A percentile compares a stretch with the other conserved stretches of the same genome.
phyloP scores from a whole-genome alignment of 2,329 filamentous ascomycete species.

The Fusarium sp. region DNA sequence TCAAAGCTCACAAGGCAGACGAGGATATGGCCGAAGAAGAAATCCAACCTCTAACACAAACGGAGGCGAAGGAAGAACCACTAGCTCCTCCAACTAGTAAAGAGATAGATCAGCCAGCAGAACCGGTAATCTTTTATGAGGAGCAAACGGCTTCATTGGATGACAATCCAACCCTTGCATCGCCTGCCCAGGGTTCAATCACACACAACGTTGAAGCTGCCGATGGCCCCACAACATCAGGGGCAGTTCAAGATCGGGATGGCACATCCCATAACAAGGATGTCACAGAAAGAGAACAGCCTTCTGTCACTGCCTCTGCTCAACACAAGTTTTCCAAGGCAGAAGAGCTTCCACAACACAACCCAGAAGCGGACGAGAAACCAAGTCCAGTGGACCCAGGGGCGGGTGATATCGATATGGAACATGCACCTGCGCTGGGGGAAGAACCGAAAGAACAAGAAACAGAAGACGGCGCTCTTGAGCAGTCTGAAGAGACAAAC shows the following conservation, averaged over 20 bases:
- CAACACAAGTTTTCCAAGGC: background rate
- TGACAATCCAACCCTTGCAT: background rate
- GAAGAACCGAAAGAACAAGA: constrained; percentile 10
- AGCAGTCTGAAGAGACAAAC: constrained; percentile 4
- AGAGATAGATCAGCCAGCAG: background rate
- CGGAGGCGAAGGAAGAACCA: background rate
- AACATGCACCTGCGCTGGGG: constrained; percentile 2
- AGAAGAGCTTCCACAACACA: constrained; percentile 4
- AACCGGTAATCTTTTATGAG: background rate
- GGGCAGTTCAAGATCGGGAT: background rate
- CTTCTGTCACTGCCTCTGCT: background rate
- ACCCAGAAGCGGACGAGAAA: background rate
- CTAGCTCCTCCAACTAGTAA: background rate
- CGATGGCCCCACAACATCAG: background rate
- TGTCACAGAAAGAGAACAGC: constrained; percentile 12
- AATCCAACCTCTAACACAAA: background rate
- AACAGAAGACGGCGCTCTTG: background rate
- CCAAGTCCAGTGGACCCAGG: constrained; percentile 1
- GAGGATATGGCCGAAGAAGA: constrained; percentile 10
- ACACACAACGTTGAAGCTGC: constrained; percentile 19
- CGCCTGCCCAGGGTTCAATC: constrained; percentile 1
- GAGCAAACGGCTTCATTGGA: background rate
- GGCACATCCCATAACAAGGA: background rate
- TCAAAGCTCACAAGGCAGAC: constrained; percentile 3
- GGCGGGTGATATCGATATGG: constrained; percentile 24